These are phyloP conservation scores for Saccharomycopsis phalli DNA, from an alignment of 1,139 yeast genomes.

Conservation along the genomic window DNA sequence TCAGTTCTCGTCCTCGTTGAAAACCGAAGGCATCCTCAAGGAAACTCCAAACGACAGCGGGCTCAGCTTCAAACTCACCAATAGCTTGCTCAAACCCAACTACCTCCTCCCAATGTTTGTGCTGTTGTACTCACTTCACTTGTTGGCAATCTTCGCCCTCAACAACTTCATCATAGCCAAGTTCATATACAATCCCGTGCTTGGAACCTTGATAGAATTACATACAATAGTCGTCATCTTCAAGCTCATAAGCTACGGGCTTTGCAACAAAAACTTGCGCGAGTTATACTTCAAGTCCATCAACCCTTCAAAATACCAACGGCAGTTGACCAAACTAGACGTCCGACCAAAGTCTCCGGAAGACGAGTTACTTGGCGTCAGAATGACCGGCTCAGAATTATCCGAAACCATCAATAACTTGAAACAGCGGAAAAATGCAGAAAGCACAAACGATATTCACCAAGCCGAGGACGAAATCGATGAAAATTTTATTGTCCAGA, in stretches of 20 bases:
- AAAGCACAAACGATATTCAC: background rate
- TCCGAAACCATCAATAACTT: conserved; percentile 13
- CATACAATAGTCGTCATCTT: conserved; percentile 34
- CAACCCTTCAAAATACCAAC: conserved; percentile 17
- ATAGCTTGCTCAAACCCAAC: conserved; percentile 19
- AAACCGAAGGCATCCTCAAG: conserved; percentile 4
- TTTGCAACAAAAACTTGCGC: conserved; percentile 36
- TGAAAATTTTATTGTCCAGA: conserved; percentile 15
- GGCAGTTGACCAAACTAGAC: conserved; percentile 17
- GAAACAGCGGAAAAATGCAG: conserved; percentile 14
- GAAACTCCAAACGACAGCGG: conserved; percentile 1
- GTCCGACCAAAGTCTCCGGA: conserved; percentile 2
- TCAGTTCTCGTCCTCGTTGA: conserved; percentile 5
- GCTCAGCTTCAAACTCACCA: conserved; percentile 1
- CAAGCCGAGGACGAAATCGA: background rate
- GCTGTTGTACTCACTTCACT: conserved; percentile 29
- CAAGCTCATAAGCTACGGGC: conserved; percentile 35
- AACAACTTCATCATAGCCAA: conserved; percentile 30
- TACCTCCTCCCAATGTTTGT: conserved; percentile 29
- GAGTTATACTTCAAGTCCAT: conserved; percentile 26
- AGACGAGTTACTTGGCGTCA: conserved; percentile 10
- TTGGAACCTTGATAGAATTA: conserved; percentile 35
- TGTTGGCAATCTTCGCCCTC: conserved; percentile 26
- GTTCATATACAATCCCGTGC: conserved; percentile 31
- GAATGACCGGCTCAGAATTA: conserved; percentile 19